phyloP scores from a whole-genome alignment of 306 rosid species.

The Senna tora region DNA sequence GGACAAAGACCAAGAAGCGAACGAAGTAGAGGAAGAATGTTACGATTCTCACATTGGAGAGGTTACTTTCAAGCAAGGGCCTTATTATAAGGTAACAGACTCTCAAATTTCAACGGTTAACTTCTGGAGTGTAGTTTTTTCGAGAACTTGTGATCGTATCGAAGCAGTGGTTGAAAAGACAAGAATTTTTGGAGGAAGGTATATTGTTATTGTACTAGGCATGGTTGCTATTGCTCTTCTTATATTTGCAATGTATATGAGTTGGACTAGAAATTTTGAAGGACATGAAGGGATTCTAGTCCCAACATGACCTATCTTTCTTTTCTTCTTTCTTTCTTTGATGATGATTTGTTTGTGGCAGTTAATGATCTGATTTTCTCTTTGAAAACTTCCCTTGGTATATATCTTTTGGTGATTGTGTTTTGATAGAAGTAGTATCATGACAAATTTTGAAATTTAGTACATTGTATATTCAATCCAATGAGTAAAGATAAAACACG shows the following conservation, averaged over 20 bases:
- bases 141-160: too few relatives aligned
- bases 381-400: background rate
- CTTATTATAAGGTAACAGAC: too few relatives aligned
- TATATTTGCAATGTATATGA: constrained; percentile 39
- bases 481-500: too few relatives aligned
- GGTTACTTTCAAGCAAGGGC: too few relatives aligned
- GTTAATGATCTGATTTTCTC: background rate
- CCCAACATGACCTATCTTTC: constrained; percentile 54
- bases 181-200: constrained; percentile 23
- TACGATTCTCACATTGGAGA: too few relatives aligned
- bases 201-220: constrained; percentile 19
- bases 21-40: background rate
- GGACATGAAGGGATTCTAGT: constrained; percentile 33
- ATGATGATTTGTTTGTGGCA: background rate
- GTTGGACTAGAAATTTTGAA: constrained; percentile 23
- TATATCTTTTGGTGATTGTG: background rate
- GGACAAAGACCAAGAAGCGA: background rate
- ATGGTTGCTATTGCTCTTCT: constrained; percentile 40
- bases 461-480: background rate
- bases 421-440: background rate
- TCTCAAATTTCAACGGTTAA: too few relatives aligned
- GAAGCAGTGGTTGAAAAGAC: background rate
- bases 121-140: too few relatives aligned
- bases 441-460: background rate
- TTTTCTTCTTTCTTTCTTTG: too few relatives aligned